Evolutionary conservation across 331 rosid species (phyloP).

Genomic region (Acacia pycnantha): DNA sequence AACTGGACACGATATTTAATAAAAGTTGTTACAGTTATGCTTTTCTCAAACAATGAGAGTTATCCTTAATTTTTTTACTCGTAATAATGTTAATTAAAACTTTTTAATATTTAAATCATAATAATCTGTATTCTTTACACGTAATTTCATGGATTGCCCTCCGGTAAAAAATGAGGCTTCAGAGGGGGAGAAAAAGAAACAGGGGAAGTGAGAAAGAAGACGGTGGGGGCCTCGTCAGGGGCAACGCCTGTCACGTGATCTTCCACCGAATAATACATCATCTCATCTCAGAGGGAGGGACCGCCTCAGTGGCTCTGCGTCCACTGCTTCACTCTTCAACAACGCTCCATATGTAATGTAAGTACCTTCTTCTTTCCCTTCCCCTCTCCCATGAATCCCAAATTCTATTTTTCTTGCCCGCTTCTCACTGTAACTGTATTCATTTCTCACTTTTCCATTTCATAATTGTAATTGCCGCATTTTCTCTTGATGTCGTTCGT

Average conservation of each 20-base stretch:
- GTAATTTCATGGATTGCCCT: no score
- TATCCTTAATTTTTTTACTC: no score
- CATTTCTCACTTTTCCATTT: not conserved
- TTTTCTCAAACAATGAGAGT: no score
- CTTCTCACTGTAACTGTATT: not conserved
- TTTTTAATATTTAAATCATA: not conserved
- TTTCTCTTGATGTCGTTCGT: not conserved
- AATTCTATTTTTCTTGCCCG: not conserved
- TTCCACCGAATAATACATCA: not conserved
- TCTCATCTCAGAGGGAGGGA: not conserved
- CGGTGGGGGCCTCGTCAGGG: not conserved
- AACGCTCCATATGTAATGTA: not conserved
- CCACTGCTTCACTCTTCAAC: not conserved
- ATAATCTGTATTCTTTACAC: not conserved
- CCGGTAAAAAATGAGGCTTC: not conserved
- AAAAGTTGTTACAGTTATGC: no score
- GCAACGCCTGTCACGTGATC: conserved; percentile 5
- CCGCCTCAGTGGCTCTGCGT: not conserved
- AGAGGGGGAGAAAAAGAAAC: not conserved
- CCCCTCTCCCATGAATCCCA: not conserved
- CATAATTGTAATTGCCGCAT: not conserved
- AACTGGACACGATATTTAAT: no score
- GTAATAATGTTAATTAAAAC: no score
- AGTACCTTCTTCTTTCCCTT: not conserved
- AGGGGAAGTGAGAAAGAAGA: not conserved